Base-by-base conservation (phyloP, 495 filamentous ascomycete species). In the Jackrogersella minutella region DNA sequence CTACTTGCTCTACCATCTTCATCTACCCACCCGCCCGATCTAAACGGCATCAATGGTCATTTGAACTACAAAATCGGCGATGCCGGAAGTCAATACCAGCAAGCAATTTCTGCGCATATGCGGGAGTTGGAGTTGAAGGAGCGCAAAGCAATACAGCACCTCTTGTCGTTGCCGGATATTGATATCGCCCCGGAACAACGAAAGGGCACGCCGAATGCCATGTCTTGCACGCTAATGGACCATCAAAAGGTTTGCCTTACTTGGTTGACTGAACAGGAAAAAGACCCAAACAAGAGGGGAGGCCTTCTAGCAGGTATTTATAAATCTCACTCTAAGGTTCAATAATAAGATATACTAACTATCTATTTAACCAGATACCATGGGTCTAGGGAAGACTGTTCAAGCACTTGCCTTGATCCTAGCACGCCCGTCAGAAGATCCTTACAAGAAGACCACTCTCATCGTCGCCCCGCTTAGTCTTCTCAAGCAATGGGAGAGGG, bases 381-480 rank as follows among this genome's bases (percentile, higher is more conserved):
- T 99, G 95, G 95, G 95, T 9, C 82, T 99, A 8, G 95, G 95
- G 17, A 99, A 99, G 79, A 99, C 95, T 1, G 90, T 99, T 46
- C 91, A 93, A 64, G 87, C 92, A 13, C 81, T 99, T 19, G 88
- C 95, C 1, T 83, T 99, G 30, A 91, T 99, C 63, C 82, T 94
- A 1, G 84, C 87, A n/a, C 82, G 87, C 22, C 87, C 84, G 11
- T 88, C 92, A 0, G 68, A 76, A 1, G 84, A 93, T 70, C 78
- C 47, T 9, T 30, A 64, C 60, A 60, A 19, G 0, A 68, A 93
- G 79, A 93, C 95, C 1, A 95, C 90, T 7, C 79, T 99, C 39
- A 93, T 99, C 46, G 82, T 99, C 41, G 91, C 90, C 5, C 95
- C 95, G 0, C 90, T 97, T 22, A 88, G 93, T 1, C 78, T 99